Evolutionary conservation across 139 green algal genomes (phyloP).

Genomic region (Edaphochlamys debaryana): DNA sequence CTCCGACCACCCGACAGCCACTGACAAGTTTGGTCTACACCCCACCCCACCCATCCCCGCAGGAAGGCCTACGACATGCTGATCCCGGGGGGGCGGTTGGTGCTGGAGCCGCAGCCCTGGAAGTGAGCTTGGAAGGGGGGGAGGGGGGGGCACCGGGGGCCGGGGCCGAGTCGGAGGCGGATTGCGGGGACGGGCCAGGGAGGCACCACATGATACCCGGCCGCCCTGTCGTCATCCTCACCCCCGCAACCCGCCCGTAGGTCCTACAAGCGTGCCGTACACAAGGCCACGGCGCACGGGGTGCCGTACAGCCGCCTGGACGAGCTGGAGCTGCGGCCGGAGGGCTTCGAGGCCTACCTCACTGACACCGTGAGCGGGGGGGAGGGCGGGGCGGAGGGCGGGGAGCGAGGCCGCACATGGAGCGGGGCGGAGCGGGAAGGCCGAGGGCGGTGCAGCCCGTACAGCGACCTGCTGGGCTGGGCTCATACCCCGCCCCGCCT

Average conservation of each 20-base stretch:
- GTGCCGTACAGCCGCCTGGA: constrained; percentile 48
- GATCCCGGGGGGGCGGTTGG: constrained; percentile 75
- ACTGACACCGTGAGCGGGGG: background rate
- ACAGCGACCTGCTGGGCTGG: no score
- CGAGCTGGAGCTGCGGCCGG: constrained; percentile 71
- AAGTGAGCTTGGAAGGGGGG: no score
- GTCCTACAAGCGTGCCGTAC: constrained; percentile 57
- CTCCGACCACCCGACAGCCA: no score
- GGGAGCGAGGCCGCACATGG: background rate
- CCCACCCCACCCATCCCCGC: background rate
- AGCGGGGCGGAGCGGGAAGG: background rate
- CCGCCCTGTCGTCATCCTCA: no score
- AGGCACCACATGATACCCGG: no score
- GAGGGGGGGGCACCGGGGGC: no score
- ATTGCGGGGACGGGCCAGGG: no score
- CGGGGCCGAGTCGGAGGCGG: no score
- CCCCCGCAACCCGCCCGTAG: no score
- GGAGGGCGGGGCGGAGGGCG: background rate
- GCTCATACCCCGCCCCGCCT: background rate
- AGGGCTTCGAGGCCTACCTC: constrained; percentile 62
- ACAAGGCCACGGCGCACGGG: constrained; percentile 64
- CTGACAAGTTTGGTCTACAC: no score
- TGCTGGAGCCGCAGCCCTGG: constrained; percentile 95
- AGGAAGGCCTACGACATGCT: constrained; percentile 28
- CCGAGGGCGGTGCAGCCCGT: no score